These are phyloP conservation scores for Aspergillus fijiensis DNA, from an alignment of 2,329 filamentous ascomycete genomes.

Conservation along the genomic window DNA sequence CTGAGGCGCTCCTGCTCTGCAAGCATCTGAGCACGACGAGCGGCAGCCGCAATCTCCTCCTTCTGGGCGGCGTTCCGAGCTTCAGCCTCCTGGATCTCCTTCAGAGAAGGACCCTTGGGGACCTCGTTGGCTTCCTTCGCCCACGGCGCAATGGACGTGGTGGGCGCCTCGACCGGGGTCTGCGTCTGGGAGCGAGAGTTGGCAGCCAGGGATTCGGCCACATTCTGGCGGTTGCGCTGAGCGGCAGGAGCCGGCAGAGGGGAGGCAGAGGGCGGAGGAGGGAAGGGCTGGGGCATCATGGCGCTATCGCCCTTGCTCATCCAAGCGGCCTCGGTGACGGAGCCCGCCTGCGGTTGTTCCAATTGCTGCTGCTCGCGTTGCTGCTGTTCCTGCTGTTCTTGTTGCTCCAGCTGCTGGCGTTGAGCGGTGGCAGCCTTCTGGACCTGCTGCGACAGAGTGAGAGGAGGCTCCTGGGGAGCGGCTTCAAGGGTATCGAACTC, in stretches of 20 bases:
- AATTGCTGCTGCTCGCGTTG: slow-evolving; percentile 33
- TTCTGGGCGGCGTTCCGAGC: slow-evolving; percentile 87
- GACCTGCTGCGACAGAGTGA: slow-evolving; percentile 80
- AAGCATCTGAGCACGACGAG: slow-evolving; percentile 65
- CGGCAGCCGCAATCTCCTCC: slow-evolving; percentile 75
- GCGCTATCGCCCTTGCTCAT: slow-evolving; percentile 60
- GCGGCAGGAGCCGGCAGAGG: slow-evolving; percentile 86
- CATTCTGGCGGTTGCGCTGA: slow-evolving; percentile 77
- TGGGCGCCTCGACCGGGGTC: slow-evolving; percentile 66
- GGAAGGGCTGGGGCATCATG: slow-evolving; percentile 69
- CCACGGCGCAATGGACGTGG: slow-evolving; percentile 88
- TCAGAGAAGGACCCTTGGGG: slow-evolving; percentile 84
- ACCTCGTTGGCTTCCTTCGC: slow-evolving; percentile 75
- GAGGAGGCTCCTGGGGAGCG: slow-evolving; percentile 45
- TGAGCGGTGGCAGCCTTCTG: slow-evolving; percentile 64
- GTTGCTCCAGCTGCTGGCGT: slow-evolving; percentile 33
- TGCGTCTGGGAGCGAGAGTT: slow-evolving; percentile 72
- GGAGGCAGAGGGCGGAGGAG: slow-evolving; percentile 71
- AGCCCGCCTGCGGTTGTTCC: slow-evolving; percentile 37
- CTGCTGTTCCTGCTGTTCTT: slow-evolving; percentile 34
- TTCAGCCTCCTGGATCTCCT: slow-evolving; percentile 95
- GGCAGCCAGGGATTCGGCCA: slow-evolving; percentile 69
- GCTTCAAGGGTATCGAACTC: slow-evolving; percentile 16
- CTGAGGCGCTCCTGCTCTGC: slow-evolving; percentile 75
- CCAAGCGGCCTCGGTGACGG: slow-evolving; percentile 55